phyloP scores from a whole-genome alignment of 768 basidiomycete species.

The Hypholoma fasciculare region DNA sequence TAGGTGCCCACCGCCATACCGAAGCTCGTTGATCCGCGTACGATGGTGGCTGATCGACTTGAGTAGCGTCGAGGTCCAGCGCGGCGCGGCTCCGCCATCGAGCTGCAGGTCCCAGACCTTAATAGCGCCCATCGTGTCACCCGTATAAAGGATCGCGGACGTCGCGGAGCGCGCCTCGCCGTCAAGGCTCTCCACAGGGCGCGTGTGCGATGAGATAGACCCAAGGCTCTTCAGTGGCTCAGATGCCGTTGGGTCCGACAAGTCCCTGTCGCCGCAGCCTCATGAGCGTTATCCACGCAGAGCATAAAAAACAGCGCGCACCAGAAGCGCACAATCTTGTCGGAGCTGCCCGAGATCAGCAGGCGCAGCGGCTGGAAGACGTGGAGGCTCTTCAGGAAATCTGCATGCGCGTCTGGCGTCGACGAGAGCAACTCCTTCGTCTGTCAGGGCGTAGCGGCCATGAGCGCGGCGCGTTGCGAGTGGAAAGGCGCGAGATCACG shows the following conservation, averaged over 20 bases:
- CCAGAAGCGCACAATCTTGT: conserved; percentile 89
- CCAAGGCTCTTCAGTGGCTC: conserved; percentile 53
- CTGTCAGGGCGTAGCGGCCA: conserved; percentile 37
- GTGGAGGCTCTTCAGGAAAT: conserved; percentile 88
- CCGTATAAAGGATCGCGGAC: conserved; percentile 67
- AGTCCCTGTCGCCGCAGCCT: conserved; percentile 50
- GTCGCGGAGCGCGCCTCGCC: conserved; percentile 48
- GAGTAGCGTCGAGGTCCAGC: conserved; percentile 52
- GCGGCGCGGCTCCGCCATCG: conserved; percentile 32
- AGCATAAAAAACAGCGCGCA: conserved; percentile 33
- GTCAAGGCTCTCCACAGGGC: conserved; percentile 82
- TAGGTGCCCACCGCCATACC: conserved; percentile 65
- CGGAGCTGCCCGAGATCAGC: conserved; percentile 86
- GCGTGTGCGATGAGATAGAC: conserved; percentile 80
- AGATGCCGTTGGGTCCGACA: conserved; percentile 43
- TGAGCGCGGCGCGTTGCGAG: background rate
- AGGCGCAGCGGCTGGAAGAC: conserved; percentile 66
- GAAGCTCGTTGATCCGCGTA: conserved; percentile 78
- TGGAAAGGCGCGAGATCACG: conserved; percentile 15
- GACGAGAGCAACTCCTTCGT: conserved; percentile 69
- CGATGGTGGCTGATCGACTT: conserved; percentile 73
- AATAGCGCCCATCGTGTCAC: conserved; percentile 91
- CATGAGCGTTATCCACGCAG: background rate
- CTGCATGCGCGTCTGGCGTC: conserved; percentile 70
- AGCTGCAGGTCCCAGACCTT: conserved; percentile 74